Percentiles rank a stretch among this genome's conserved stretches.
These are phyloP conservation scores for Podaxis carcinomalis DNA, from an alignment of 768 basidiomycete genomes.

Conservation along the genomic window DNA sequence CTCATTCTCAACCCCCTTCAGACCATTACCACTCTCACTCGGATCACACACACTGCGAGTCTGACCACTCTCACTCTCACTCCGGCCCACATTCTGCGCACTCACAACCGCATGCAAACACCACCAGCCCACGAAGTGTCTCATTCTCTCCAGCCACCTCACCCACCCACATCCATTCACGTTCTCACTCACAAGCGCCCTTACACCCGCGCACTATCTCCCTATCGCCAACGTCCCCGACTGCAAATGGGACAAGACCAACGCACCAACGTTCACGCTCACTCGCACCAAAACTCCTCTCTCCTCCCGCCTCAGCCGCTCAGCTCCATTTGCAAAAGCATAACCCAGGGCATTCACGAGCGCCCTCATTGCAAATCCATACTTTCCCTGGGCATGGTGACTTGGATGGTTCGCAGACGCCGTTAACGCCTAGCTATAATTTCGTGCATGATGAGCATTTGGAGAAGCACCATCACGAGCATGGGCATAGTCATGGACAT, in stretches of 20 bases:
- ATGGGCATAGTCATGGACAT: conserved; percentile 27
- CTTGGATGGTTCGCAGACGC: conserved; percentile 35
- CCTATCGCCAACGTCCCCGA: neutral
- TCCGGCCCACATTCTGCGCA: conserved; percentile 20
- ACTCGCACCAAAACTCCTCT: conserved; percentile 15
- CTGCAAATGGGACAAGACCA: conserved; percentile 16
- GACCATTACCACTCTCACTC: conserved; percentile 20
- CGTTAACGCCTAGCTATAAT: conserved; percentile 63
- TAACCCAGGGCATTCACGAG: conserved; percentile 16
- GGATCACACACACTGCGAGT: conserved; percentile 18
- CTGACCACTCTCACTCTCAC: conserved; percentile 17
- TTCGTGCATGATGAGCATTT: conserved; percentile 51
- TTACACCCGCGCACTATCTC: conserved; percentile 2
- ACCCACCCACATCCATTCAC: conserved; percentile 22
- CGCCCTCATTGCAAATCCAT: conserved; percentile 27
- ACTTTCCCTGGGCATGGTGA: conserved; percentile 21
- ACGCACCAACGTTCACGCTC: conserved; percentile 14
- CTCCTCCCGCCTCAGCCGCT: conserved; percentile 6
- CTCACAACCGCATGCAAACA: neutral
- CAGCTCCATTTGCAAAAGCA: conserved; percentile 10
- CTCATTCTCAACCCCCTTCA: conserved; percentile 25
- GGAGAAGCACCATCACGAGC: conserved; percentile 18
- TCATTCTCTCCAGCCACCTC: conserved; percentile 20
- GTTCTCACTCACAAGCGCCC: conserved; percentile 11
- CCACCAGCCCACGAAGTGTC: conserved; percentile 10